Conservation (phyloP, 2,329 filamentous ascomycete genomes). For the Xylariaceae sp. region DNA sequence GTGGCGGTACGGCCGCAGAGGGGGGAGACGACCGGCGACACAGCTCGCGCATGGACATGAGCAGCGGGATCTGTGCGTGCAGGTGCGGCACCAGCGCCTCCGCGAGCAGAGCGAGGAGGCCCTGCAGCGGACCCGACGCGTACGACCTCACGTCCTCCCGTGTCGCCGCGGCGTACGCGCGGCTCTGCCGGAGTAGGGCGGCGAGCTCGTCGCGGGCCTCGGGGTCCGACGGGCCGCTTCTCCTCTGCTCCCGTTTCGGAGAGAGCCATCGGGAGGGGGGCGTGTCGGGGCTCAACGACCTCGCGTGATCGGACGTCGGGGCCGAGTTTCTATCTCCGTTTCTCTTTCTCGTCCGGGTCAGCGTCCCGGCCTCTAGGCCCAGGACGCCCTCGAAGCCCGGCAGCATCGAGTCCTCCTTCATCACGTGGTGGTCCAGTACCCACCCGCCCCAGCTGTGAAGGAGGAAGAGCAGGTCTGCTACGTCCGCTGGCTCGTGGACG, state of each 20-base stretch:
- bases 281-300: too few species aligned
- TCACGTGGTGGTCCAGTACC: conserved; percentile 27
- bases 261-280: too few species aligned
- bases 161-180: conserved; percentile 9
- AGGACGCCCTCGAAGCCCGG: conserved; percentile 24
- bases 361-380: conserved; percentile 14
- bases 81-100: conserved; percentile 11
- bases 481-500: conserved; percentile 21
- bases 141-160: conserved; percentile 11
- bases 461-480: conserved; percentile 29
- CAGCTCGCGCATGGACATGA: conserved; percentile 9
- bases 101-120: conserved; percentile 12
- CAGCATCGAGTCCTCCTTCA: conserved; percentile 27
- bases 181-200: conserved; percentile 3
- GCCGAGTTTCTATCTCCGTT: background rate
- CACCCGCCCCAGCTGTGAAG: conserved; percentile 26
- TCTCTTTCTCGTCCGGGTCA: conserved; percentile 4
- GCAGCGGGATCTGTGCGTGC: conserved; percentile 8
- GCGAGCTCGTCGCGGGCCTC: background rate
- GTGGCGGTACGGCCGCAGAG: too few species aligned
- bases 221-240: background rate
- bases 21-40: conserved; percentile 2
- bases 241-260: too few species aligned
- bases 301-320: background rate
- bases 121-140: conserved; percentile 6